A percentile compares a stretch with the other conserved stretches of the same genome.
phyloP scores from a whole-genome alignment of 805 yeast genomes.

The Yarrowia bubula region DNA sequence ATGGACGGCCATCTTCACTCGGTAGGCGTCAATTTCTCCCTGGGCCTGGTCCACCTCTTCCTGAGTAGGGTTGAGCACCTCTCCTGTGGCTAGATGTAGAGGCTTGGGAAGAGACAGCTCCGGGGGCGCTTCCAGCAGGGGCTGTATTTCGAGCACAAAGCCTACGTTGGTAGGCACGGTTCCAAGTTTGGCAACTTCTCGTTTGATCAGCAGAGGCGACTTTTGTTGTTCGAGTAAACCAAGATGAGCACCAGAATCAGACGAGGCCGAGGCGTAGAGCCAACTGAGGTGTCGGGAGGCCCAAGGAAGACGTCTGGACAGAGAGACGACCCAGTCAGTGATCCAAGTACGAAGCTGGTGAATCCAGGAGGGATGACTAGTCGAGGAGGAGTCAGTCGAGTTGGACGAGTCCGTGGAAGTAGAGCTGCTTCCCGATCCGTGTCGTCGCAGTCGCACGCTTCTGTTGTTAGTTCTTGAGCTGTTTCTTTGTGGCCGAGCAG shows the following conservation, averaged over 20 bases:
- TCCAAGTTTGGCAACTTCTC: slow-evolving; percentile 9
- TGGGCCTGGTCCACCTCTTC: slow-evolving; percentile 18
- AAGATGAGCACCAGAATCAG: slow-evolving; percentile 1
- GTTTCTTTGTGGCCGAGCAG: neutral
- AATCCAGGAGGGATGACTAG: neutral
- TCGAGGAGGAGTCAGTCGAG: neutral
- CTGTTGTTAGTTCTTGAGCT: neutral
- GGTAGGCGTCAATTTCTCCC: slow-evolving; percentile 9
- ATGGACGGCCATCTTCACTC: slow-evolving; percentile 22
- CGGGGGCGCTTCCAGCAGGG: slow-evolving; percentile 8
- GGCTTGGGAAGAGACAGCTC: neutral
- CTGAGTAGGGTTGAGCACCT: slow-evolving; percentile 12
- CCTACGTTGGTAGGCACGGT: slow-evolving; percentile 10
- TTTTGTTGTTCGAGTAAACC: slow-evolving; percentile 9
- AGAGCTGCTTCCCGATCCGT: neutral
- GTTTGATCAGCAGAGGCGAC: slow-evolving; percentile 6
- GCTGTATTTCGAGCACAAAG: slow-evolving; percentile 7
- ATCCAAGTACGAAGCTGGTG: neutral
- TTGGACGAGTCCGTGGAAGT: neutral
- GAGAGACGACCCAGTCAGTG: neutral
- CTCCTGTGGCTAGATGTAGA: slow-evolving; percentile 15
- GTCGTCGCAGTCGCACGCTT: neutral
- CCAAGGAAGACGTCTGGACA: neutral
- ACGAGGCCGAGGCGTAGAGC: slow-evolving; percentile 7
- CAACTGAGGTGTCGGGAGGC: slow-evolving; percentile 13